Evolutionary conservation across 1,284 basidiomycete species (phyloP), one percentile per base, ranked within the genome.

Genomic region (Moniliella sp.): DNA sequence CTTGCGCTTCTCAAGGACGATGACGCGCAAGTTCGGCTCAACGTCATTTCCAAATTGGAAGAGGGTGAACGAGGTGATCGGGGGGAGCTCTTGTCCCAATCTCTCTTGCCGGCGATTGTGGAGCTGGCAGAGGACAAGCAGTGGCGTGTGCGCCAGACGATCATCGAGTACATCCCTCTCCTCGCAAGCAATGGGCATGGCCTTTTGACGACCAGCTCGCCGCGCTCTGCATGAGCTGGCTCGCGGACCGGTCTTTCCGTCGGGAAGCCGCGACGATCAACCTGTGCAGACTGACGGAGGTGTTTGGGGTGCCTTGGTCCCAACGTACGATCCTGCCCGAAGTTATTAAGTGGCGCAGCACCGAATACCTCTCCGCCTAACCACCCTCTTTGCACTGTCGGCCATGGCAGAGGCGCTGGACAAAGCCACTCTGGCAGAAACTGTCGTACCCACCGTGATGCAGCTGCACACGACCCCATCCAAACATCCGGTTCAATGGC

Each of bases 251-350:
- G 17, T 99, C 78, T 66, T 86, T 80, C 61, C 97, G 97, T 58
- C 75, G 91, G 28, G 91, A 99, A 63, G n/a, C n/a, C n/a, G n/a
- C n/a, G n/a, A n/a, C n/a, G n/a, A n/a, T n/a, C n/a, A n/a, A n/a
- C n/a, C n/a, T 99, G 48, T 86, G 83, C 68, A 93, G 91, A 62
- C 66, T 99, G 49, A 93, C 86, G 3, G 91, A 97, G 50, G 91
- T 94, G 4, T 99, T 99, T 56, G 91, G 91, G 27, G 82, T 94
- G 14, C 84, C 93, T 10, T 99, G 91, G 91, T 84, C 91, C 21
- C 76, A 76, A 59, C 68, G 72, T 36, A 76, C 84, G 25, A 94
- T 99, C 57, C 80, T 97, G 33, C 91, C 91, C 13, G 93, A 93
- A 65, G 83, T 99, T 25, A 75, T 94, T 57, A 79, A 77, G 38